Evolutionary conservation across 2,329 filamentous ascomycete species (phyloP), one percentile per base, ranked within the genome.

Genomic region (Fusarium sp.): DNA sequence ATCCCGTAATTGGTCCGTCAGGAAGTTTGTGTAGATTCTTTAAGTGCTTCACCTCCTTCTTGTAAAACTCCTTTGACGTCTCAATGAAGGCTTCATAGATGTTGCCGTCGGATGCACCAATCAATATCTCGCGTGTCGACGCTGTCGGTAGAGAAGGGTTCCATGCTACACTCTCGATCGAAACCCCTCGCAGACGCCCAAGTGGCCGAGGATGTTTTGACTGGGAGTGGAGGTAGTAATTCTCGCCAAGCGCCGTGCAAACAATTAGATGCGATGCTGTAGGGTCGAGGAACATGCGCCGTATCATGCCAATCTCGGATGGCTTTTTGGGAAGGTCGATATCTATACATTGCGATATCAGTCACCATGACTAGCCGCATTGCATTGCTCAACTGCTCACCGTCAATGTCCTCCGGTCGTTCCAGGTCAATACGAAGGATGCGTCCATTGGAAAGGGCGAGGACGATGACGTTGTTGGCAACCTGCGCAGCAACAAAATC

Each of bases 401-500:
- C 94, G 84, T 99, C 96, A 79, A 99, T 98, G 82, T 99, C 96
- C 80, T 95, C 94, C 11, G 96, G 93, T 79, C 92, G 94, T 82
- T 98, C 95, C 58, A 98, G 86, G 81, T 98, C 96, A 82, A 99
- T 99, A 69, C 96, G 91, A 68, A 99, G 86, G 73, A 99, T 96
- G 77, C 96, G 92, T 57, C 95, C 94, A 66, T 96, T 98, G 10
- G 95, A 96, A 42, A 99, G 89, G 45, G 96, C 96, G 58, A 99
- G 87, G 28, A 98, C 91, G 65, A 99, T 89, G 70, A 98, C 95
- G 86, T 99, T 98, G 84, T 99, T 98, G 74, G 96, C 95, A 63
- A 98, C 96, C 83, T 98, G 95, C 45, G 95, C 95, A 24, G 96
- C 95, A 54, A 98, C 96, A 81, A 99, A 98, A 83, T 98, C 94